A percentile compares a stretch with the other conserved stretches of the same genome.
phyloP scores from a whole-genome alignment of 2,329 filamentous ascomycete genomes.

The Colletotrichum tanaceti region DNA sequence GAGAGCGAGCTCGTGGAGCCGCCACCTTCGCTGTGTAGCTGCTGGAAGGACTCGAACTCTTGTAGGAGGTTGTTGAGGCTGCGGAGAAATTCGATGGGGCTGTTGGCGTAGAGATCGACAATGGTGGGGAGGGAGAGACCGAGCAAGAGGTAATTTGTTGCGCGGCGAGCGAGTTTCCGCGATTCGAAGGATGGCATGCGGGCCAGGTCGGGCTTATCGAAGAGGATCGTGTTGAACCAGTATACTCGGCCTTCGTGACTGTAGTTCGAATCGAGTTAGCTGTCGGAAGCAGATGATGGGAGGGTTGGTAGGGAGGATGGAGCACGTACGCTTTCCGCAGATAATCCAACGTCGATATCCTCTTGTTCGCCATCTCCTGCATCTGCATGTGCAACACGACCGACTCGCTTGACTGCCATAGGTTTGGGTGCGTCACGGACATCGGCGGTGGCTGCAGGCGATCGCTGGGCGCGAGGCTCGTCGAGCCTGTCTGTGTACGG shows the following conservation, averaged over 20 bases:
- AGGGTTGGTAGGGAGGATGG: not conserved
- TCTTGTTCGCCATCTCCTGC: conserved; percentile 87
- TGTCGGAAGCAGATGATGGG: not conserved
- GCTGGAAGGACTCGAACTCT: conserved; percentile 95
- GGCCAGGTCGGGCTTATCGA: conserved; percentile 82
- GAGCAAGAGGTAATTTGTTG: conserved; percentile 92
- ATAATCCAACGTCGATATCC: conserved; percentile 94
- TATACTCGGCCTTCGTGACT: conserved; percentile 95
- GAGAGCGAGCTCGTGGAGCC: conserved; percentile 75
- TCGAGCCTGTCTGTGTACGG: conserved; percentile 54
- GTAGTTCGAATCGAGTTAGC: conserved; percentile 35
- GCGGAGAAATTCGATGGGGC: conserved; percentile 85
- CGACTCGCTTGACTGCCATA: conserved; percentile 57
- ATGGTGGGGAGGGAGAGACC: conserved; percentile 91
- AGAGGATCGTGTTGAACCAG: conserved; percentile 98
- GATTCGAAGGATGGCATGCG: conserved; percentile 88
- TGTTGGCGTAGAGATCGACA: conserved; percentile 85
- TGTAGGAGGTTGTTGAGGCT: conserved; percentile 85
- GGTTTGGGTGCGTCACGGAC: conserved; percentile 42
- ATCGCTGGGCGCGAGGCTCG: conserved; percentile 43
- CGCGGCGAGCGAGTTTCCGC: conserved; percentile 86
- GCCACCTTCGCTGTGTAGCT: conserved; percentile 83
- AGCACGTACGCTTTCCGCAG: conserved; percentile 83
- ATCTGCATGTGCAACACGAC: conserved; percentile 71
- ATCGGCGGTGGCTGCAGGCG: conserved; percentile 47